phyloP scores from a whole-genome alignment of 2,329 filamentous ascomycete species.

The Dactylonectria estremocensis region DNA sequence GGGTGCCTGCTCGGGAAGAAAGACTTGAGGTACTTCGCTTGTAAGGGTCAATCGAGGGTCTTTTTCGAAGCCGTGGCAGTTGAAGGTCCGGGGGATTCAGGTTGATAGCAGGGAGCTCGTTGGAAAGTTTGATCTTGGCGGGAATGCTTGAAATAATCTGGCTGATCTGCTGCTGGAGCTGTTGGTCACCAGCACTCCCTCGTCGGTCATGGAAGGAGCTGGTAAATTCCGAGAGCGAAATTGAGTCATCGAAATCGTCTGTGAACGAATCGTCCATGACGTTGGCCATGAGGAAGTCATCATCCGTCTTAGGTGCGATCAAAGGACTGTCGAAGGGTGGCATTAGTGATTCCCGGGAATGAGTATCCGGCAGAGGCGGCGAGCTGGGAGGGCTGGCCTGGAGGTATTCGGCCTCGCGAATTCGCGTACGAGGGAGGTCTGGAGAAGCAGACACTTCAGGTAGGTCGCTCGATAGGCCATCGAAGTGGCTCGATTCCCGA shows the following conservation, averaged over 20 bases:
- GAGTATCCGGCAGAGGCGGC: conserved; percentile 54
- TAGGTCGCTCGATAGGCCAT: conserved; percentile 59
- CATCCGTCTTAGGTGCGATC: conserved; percentile 58
- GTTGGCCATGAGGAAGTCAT: conserved; percentile 56
- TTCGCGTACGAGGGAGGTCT: conserved; percentile 46
- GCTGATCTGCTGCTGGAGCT: conserved; percentile 85
- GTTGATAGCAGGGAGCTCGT: conserved; percentile 65
- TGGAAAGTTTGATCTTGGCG: conserved; percentile 81
- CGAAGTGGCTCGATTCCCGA: conserved; percentile 56
- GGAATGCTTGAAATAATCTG: conserved; percentile 85
- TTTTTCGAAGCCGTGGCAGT: conserved; percentile 63
- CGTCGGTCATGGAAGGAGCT: conserved; percentile 44
- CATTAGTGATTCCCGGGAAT: conserved; percentile 51
- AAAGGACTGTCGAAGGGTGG: conserved; percentile 64
- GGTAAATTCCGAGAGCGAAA: conserved; percentile 51
- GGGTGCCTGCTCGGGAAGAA: conserved; percentile 72
- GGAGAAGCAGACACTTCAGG: conserved; percentile 64
- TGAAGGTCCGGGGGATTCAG: conserved; percentile 73
- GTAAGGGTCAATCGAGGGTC: conserved; percentile 59
- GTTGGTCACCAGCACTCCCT: conserved; percentile 69
- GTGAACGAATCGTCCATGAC: conserved; percentile 62
- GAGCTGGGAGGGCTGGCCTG: conserved; percentile 66
- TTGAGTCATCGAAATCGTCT: conserved; percentile 63
- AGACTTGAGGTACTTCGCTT: conserved; percentile 66
- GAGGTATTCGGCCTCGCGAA: conserved; percentile 54